Percentiles rank a stretch among this genome's conserved stretches.
These are phyloP conservation scores for Fusarium longipes DNA, from an alignment of 2,329 filamentous ascomycete species.

Conservation along the genomic window DNA sequence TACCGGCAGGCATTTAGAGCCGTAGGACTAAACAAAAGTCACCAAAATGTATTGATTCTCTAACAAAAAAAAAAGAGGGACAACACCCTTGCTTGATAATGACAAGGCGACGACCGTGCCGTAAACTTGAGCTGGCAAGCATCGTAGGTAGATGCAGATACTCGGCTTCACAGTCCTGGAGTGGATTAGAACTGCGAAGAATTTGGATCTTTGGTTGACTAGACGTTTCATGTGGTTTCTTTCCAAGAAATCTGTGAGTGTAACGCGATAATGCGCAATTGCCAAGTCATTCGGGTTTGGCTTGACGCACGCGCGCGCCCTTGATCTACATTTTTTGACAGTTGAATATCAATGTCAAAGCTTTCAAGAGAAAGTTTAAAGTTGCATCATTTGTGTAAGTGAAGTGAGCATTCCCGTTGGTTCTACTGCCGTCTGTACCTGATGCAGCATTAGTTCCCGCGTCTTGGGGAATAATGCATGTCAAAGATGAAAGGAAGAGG, in stretches of 20 bases:
- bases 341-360: background rate
- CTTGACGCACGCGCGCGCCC: constrained; percentile 21
- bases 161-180: background rate
- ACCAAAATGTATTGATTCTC: background rate
- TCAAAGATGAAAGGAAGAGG: constrained; percentile 32
- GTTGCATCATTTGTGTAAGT: constrained; percentile 7
- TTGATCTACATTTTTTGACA: constrained; percentile 2
- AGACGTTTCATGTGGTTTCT: constrained; percentile 5
- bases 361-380: too few species aligned
- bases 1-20: background rate
- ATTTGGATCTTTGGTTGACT: constrained; percentile 24
- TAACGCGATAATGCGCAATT: constrained; percentile 2
- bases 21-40: background rate
- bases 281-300: background rate
- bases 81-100: background rate
- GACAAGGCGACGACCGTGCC: constrained; percentile 1
- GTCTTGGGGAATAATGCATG: constrained; percentile 30
- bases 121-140: background rate
- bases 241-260: background rate
- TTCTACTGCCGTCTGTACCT: background rate
- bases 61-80: constrained; percentile 26
- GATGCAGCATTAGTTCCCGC: constrained; percentile 41
- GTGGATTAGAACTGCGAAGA: background rate
- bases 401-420: constrained; percentile 19
- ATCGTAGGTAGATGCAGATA: background rate